A percentile compares a stretch with the other conserved stretches of the same genome.
These are phyloP conservation scores for Corylus heterophylla DNA, from an alignment of 306 rosid species.

Conservation along the genomic window DNA sequence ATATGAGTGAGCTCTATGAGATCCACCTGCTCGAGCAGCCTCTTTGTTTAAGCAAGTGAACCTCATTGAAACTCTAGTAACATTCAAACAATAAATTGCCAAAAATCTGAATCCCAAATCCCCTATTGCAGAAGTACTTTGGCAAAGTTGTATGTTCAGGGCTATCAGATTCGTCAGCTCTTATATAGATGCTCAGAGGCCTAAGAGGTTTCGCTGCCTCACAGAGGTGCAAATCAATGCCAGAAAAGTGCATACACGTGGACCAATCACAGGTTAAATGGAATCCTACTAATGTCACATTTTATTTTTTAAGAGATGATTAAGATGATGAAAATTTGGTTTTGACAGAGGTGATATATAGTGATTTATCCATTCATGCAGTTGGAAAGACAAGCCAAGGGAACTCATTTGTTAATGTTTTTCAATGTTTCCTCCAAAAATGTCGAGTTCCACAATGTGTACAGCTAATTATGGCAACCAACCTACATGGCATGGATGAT, in stretches of 20 bases:
- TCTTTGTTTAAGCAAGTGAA: too few species aligned
- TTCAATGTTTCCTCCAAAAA: neutral
- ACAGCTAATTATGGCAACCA: neutral
- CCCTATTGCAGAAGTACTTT: neutral
- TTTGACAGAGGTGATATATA: neutral
- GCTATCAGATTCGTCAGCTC: neutral
- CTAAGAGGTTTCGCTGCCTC: neutral
- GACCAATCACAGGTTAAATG: neutral
- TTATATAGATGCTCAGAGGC: neutral
- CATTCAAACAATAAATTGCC: too few species aligned
- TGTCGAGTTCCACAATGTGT: neutral
- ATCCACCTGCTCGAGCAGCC: too few species aligned
- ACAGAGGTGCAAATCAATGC: neutral
- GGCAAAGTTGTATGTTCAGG: neutral
- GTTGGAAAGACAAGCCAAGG: neutral
- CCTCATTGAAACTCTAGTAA: too few species aligned
- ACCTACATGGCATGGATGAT: neutral
- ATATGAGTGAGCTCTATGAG: too few species aligned
- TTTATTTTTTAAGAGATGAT: neutral
- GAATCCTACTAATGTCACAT: neutral
- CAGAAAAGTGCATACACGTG: neutral
- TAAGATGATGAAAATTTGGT: neutral
- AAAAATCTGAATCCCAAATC: neutral
- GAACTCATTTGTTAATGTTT: neutral
- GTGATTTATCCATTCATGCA: neutral